phyloP scores from a whole-genome alignment of 352 stramenopile species.

The Phytophthora europaea region DNA sequence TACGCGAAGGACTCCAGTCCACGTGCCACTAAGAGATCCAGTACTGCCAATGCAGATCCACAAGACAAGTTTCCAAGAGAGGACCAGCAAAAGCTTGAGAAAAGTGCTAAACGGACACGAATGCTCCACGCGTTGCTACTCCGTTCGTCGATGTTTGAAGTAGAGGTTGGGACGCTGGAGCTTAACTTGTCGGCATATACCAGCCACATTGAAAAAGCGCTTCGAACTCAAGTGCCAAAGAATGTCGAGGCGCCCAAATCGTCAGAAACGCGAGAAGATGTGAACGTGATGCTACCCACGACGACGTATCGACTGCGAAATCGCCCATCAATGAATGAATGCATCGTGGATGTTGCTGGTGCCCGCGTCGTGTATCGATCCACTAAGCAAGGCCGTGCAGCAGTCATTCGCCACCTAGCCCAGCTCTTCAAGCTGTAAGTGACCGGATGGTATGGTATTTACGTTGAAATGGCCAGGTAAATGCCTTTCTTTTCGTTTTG shows the following conservation, averaged over 20 bases:
- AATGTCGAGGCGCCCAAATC: constrained; percentile 11
- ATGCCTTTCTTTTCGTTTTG: constrained; percentile 35
- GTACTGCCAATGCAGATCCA: not conserved
- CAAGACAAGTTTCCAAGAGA: not conserved
- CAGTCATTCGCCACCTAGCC: constrained; percentile 62
- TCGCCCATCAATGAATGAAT: constrained; percentile 63
- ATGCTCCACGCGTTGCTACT: constrained; percentile 70
- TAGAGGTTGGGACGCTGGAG: constrained; percentile 56
- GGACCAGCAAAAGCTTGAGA: constrained; percentile 31
- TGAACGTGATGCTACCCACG: constrained; percentile 46
- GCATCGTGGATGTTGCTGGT: constrained; percentile 55
- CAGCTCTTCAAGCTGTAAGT: constrained; percentile 37
- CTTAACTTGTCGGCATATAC: constrained; percentile 59
- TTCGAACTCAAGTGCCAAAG: constrained; percentile 11
- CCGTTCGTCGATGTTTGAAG: constrained; percentile 60
- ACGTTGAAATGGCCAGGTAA: constrained; percentile 77
- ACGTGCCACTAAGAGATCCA: constrained; percentile 21
- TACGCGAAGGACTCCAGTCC: constrained; percentile 13
- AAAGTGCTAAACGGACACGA: constrained; percentile 46
- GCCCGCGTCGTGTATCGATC: constrained; percentile 61
- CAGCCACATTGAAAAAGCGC: constrained; percentile 51
- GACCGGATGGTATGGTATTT: constrained; percentile 5
- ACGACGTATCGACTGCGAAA: constrained; percentile 57
- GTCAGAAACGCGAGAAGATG: constrained; percentile 55
- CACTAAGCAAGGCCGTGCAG: constrained; percentile 64